Percentiles rank a stretch among this genome's conserved stretches.
Evolutionary conservation across 768 basidiomycete genomes (phyloP).

Genomic region (Termitomyces titanicus): DNA sequence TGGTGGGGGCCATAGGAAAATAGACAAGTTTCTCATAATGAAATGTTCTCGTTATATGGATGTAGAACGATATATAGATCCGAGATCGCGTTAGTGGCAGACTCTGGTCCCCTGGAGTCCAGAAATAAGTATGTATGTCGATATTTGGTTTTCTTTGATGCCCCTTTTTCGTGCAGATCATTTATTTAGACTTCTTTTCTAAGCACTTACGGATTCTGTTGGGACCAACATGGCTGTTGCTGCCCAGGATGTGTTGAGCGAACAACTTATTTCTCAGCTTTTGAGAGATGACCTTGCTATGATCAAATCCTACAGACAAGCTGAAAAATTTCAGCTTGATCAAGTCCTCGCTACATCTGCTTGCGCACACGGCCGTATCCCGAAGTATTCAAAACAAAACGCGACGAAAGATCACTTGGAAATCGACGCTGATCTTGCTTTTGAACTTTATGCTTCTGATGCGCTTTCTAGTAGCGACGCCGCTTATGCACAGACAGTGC

Average conservation of each 20-base stretch:
- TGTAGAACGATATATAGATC: neutral
- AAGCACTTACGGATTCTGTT: no score
- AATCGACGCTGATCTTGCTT: slow-evolving; percentile 24
- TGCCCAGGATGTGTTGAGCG: slow-evolving; percentile 22
- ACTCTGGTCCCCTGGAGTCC: no score
- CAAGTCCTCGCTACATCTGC: slow-evolving; percentile 25
- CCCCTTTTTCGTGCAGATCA: neutral
- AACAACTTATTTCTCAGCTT: slow-evolving; percentile 30
- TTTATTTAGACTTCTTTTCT: no score
- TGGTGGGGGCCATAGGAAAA: no score
- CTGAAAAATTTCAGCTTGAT: slow-evolving; percentile 30
- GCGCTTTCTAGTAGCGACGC: slow-evolving; percentile 26
- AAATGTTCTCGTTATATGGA: no score
- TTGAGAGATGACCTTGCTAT: slow-evolving; percentile 27
- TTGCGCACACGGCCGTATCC: slow-evolving; percentile 19
- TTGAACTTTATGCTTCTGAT: slow-evolving; percentile 24
- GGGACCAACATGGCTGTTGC: neutral
- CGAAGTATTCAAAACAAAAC: slow-evolving; percentile 13
- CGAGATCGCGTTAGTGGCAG: no score
- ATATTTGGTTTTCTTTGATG: neutral
- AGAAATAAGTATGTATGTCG: no score
- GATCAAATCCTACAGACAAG: slow-evolving; percentile 21
- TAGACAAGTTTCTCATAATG: no score
- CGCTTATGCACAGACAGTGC: slow-evolving; percentile 27
- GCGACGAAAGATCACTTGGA: slow-evolving; percentile 3